phyloP scores from a whole-genome alignment of 345 rosid genomes.

The Isatis tinctoria region DNA sequence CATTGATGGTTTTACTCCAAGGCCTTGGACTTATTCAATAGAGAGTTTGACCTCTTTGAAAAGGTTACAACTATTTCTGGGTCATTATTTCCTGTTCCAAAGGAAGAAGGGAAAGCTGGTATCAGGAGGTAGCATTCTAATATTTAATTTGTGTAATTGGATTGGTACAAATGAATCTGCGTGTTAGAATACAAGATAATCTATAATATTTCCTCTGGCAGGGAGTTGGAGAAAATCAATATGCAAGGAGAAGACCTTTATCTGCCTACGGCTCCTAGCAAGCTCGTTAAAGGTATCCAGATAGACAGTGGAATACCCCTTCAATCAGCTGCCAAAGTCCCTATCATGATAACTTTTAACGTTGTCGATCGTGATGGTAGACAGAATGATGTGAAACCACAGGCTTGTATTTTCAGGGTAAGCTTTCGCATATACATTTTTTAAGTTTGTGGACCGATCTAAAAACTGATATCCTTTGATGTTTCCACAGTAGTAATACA shows the following conservation, averaged over 20 bases:
- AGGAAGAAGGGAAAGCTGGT: slow-evolving; percentile 96
- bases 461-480: background rate
- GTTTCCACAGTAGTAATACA: too few species aligned
- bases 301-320: slow-evolving; percentile 98
- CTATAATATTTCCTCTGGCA: slow-evolving; percentile 32
- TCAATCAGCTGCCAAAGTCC: slow-evolving; percentile 98
- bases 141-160: background rate
- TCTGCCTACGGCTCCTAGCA: slow-evolving; percentile 86
- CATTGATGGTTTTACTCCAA: slow-evolving; percentile 70
- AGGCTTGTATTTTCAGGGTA: slow-evolving; percentile 99
- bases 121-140: slow-evolving; percentile 60
- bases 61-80: slow-evolving; percentile 96
- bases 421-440: background rate
- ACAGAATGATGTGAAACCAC: slow-evolving; percentile 56
- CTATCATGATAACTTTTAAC: slow-evolving; percentile 90
- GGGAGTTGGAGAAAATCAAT: slow-evolving; percentile 92
- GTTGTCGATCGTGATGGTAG: slow-evolving; percentile 83
- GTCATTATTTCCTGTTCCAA: slow-evolving; percentile 63
- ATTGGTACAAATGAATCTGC: background rate
- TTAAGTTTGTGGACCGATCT: background rate
- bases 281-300: slow-evolving; percentile 82
- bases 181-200: slow-evolving; percentile 4
- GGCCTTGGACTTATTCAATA: slow-evolving; percentile 73
- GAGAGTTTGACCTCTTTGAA: slow-evolving; percentile 94
- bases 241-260: slow-evolving; percentile 87